Base-by-base conservation (phyloP, 2,329 filamentous ascomycete genomes). In the Pseudocercospora eumusae region DNA sequence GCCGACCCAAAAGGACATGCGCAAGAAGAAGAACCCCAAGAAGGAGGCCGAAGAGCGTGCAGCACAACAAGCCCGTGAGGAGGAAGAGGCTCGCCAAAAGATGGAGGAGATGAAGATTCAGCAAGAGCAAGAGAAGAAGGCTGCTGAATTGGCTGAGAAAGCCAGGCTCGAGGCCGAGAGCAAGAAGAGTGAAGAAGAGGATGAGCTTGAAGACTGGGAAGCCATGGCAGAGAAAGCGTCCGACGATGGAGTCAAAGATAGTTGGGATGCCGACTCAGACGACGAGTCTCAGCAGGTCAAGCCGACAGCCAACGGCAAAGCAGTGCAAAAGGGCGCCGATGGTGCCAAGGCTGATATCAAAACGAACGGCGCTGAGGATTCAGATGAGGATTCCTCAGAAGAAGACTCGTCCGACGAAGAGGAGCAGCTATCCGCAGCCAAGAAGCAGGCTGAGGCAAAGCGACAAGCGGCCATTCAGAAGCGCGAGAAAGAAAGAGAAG, bases 391-490 rank as follows among this genome's bases (percentile, higher is more conserved):
- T 5, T 54, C 52, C 11, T 78, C 77, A n/a, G 83, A 72, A 23
- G 69, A 72, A 8, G 75, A 86, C n/a, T 83, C 81, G 15, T 86
- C 85, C 3, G 86, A 83, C 1, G 72, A 73, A 23, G 89, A 92
- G 59, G 91, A 96, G 74, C 86, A 89, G 66, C 80, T 84, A 63
- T 88, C 88, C n/a, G 90, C 89, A n/a, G 82, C 87, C 44, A 82
- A 90, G 73, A 84, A 84, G 65, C 90, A 89, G 15, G 87, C 89
- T 71, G 87, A 87, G 23, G 86, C 90, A 73, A 86, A 89, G 71
- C 97, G 97, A 81, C 90, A 88, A 69, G 93, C 96, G 73, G 92
- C 92, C 49, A 91, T 92, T 15, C 92, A 95, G 71, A 87, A 93
- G 73, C 87, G 93, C 73, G 90, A 92, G 79, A 91, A 91, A 79